A percentile compares a stretch with the other conserved stretches of the same genome.
Conservation (phyloP, 2,329 filamentous ascomycete species). For the Coniochaeta pulveracea region DNA sequence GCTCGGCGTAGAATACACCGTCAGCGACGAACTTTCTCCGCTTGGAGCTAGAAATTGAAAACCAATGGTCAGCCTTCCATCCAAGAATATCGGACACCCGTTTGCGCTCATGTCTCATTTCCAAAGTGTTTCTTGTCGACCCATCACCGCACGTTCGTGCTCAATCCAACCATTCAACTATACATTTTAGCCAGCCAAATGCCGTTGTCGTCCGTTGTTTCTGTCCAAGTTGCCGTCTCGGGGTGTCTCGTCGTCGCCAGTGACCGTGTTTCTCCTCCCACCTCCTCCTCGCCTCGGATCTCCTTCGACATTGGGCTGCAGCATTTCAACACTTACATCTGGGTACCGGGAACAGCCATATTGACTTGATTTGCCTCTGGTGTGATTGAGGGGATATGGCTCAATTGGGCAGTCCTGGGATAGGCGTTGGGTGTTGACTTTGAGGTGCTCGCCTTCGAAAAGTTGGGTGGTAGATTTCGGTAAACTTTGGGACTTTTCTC, state of each 20-base stretch:
- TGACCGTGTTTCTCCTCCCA: no score
- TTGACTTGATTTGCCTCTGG: constrained; percentile 28
- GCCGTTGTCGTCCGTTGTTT: no score
- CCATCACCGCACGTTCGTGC: no score
- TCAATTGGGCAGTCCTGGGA: constrained; percentile 9
- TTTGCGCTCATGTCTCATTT: neutral
- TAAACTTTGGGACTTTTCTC: constrained; percentile 1
- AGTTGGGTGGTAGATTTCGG: constrained; percentile 1
- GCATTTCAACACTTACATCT: constrained; percentile 56
- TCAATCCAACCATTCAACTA: no score
- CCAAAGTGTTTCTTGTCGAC: no score
- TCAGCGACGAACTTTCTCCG: constrained; percentile 92
- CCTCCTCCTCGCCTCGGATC: constrained; percentile 1
- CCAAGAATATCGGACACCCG: neutral
- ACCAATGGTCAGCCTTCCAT: neutral
- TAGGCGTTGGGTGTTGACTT: constrained; percentile 16
- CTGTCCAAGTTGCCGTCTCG: no score
- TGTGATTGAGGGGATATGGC: constrained; percentile 10
- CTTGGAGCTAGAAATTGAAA: constrained; percentile 66
- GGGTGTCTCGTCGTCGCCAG: no score
- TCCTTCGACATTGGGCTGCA: no score
- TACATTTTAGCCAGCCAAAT: no score
- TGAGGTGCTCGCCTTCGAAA: constrained; percentile 4
- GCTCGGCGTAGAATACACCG: constrained; percentile 99
- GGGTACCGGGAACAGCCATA: constrained; percentile 50